Conservation (phyloP, 148 eudicot species). For the Vaccinium vitisidaea region DNA sequence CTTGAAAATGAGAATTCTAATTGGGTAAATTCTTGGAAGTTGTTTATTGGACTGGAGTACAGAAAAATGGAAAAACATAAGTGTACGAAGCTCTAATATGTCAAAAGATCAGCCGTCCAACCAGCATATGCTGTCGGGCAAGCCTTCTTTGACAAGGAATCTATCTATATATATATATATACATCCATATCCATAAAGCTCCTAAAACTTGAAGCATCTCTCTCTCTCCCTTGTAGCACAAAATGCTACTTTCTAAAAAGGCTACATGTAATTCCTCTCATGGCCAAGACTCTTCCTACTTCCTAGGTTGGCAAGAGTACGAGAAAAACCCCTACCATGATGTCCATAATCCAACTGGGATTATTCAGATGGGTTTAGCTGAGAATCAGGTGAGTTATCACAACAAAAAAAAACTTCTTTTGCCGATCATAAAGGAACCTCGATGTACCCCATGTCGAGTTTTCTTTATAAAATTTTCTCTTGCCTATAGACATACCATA, state of each 20-base stretch:
- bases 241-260: conserved; percentile 29
- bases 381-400: conserved; percentile 52
- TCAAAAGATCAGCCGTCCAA: no score
- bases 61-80: no score
- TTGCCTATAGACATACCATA: no score
- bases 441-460: no score
- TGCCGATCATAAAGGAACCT: no score
- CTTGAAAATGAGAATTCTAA: no score
- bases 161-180: background rate
- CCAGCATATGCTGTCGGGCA: background rate
- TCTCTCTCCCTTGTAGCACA: background rate
- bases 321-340: conserved; percentile 60
- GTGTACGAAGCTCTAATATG: no score
- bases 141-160: background rate
- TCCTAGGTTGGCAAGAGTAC: conserved; percentile 69
- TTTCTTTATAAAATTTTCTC: no score
- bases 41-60: no score
- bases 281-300: conserved; percentile 73
- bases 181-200: background rate
- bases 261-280: conserved; percentile 43
- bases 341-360: conserved; percentile 47
- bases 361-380: conserved; percentile 80
- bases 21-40: no score
- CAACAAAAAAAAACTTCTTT: background rate
- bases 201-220: background rate